Percentiles rank a stretch among this genome's conserved stretches.
These are phyloP conservation scores for Megacollybia marginata DNA, from an alignment of 768 basidiomycete genomes.

Conservation along the genomic window DNA sequence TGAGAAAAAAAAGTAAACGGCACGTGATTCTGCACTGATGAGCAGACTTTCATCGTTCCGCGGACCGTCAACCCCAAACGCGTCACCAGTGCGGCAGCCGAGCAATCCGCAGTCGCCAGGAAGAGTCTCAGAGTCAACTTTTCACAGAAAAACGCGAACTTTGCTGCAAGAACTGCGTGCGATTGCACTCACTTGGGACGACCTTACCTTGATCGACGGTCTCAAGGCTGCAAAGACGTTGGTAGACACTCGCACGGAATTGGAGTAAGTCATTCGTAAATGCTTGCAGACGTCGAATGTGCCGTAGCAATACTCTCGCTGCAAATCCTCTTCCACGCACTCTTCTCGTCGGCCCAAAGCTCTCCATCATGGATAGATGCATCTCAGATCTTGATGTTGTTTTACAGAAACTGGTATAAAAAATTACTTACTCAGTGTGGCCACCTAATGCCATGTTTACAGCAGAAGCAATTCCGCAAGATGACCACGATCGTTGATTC, in stretches of 20 bases:
- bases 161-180: constrained; percentile 60
- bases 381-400: constrained; percentile 53
- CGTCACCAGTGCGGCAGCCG: constrained; percentile 49
- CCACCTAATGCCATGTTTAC: not conserved
- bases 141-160: constrained; percentile 70
- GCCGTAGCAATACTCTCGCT: constrained; percentile 54
- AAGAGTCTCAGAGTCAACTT: constrained; percentile 62
- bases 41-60: constrained; percentile 69
- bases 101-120: constrained; percentile 37
- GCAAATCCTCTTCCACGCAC: constrained; percentile 48
- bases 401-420: constrained; percentile 57
- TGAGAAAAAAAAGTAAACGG: not conserved
- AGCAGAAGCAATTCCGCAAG: constrained; percentile 60
- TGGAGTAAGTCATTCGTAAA: constrained; percentile 52
- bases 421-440: not conserved
- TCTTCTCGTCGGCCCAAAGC: constrained; percentile 56
- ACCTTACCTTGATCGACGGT: constrained; percentile 74
- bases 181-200: constrained; percentile 72
- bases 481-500: constrained; percentile 59
- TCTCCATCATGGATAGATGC: constrained; percentile 60
- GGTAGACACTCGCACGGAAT: constrained; percentile 73
- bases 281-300: constrained; percentile 1
- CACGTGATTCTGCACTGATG: not conserved
- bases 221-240: constrained; percentile 65
- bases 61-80: constrained; percentile 69